phyloP scores from a whole-genome alignment of 2,329 filamentous ascomycete species.

The Fonsecaea multimorphosa region DNA sequence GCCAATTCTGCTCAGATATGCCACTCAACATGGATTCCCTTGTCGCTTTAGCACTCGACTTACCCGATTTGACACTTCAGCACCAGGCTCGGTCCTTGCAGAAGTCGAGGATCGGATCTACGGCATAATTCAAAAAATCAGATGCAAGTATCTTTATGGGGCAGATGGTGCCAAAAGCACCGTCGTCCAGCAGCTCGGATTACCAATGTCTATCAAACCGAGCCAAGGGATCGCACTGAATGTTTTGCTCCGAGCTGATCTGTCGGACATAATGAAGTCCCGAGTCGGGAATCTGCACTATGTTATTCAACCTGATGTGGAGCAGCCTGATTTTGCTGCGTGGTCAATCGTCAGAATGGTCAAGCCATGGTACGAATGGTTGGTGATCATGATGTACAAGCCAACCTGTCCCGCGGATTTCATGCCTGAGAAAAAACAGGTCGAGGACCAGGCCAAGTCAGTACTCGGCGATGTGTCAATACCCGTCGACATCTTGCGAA shows the following conservation, averaged over 20 bases:
- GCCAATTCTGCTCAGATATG: constrained; percentile 49
- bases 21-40: constrained; percentile 46
- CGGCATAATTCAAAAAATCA: constrained; percentile 46
- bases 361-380: constrained; percentile 68
- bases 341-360: constrained; percentile 65
- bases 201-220: constrained; percentile 51
- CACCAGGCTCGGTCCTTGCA: constrained; percentile 42
- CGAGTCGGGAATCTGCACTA: constrained; percentile 66
- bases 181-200: constrained; percentile 53
- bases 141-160: constrained; percentile 64
- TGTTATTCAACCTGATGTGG: constrained; percentile 60
- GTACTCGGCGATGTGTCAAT: constrained; percentile 63
- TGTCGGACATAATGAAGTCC: constrained; percentile 56
- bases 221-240: constrained; percentile 58
- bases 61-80: constrained; percentile 39
- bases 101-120: constrained; percentile 44
- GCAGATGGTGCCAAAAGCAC: constrained; percentile 61
- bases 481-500: constrained; percentile 56
- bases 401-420: constrained; percentile 55
- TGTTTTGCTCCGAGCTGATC: constrained; percentile 57
- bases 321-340: constrained; percentile 52
- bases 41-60: constrained; percentile 49
- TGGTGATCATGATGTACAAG: constrained; percentile 59
- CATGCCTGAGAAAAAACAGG: constrained; percentile 58
- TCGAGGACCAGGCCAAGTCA: constrained; percentile 52